Evolutionary conservation across 169 alveolate species (phyloP).

Genomic region (Eimeria tenella): DNA sequence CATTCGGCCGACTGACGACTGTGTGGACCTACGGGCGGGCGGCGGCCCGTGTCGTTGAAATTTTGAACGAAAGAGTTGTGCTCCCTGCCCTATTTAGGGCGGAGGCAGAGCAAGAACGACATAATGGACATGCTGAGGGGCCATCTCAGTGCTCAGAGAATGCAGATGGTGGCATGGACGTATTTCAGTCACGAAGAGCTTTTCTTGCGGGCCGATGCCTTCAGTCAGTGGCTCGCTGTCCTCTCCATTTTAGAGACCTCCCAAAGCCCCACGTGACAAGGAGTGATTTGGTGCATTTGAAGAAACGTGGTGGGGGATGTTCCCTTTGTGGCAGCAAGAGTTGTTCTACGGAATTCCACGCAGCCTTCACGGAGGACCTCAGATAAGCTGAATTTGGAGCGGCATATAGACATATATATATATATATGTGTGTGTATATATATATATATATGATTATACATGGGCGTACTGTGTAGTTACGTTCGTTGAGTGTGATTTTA

Average conservation of each 20-base stretch:
- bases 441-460: too few relatives aligned
- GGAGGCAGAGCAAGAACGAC: conserved; percentile 3
- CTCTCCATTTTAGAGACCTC: conserved; percentile 4
- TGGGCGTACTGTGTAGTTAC: too few relatives aligned
- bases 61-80: conserved; percentile 8
- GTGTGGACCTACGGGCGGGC: conserved; percentile 46
- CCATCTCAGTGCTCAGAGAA: background rate
- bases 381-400: background rate
- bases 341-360: conserved; percentile 49
- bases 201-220: conserved; percentile 31
- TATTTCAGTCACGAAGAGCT: background rate
- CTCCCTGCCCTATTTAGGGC: background rate
- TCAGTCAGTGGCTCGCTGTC: conserved; percentile 37
- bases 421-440: too few relatives aligned
- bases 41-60: conserved; percentile 57
- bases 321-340: conserved; percentile 34
- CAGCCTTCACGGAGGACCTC: conserved; percentile 41
- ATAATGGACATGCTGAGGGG: background rate
- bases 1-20: conserved; percentile 46
- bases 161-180: background rate
- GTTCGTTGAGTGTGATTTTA: too few relatives aligned
- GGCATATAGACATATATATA: too few relatives aligned
- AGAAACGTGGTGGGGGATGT: background rate
- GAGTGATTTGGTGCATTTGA: background rate
- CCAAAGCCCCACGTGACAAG: conserved; percentile 32